A percentile compares a stretch with the other conserved stretches of the same genome.
Conservation (phyloP, 2,329 filamentous ascomycete genomes). For the Trichothecium roseum region DNA sequence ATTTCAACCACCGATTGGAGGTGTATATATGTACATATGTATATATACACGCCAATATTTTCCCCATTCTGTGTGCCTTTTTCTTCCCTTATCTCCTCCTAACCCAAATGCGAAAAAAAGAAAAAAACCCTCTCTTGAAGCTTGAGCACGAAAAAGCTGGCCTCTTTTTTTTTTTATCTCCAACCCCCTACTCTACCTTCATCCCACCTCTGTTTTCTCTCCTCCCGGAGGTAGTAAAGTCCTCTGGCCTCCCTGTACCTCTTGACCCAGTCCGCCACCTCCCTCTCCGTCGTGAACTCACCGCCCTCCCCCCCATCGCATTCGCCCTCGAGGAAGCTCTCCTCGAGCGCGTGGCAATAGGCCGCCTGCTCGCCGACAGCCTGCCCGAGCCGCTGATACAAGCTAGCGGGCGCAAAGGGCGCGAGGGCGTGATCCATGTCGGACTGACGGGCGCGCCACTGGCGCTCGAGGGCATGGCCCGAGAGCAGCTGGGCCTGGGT, state of each 20-base stretch:
- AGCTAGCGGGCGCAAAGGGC: constrained; percentile 74
- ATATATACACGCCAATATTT: too few species aligned
- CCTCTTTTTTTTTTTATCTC: too few species aligned
- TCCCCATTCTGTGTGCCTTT: too few species aligned
- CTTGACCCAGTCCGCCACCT: constrained; percentile 76
- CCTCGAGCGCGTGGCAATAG: constrained; percentile 74
- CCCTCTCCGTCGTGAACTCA: constrained; percentile 52
- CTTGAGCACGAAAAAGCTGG: too few species aligned
- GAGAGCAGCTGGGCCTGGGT: constrained; percentile 75
- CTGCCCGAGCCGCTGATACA: constrained; percentile 73
- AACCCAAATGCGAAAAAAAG: too few species aligned
- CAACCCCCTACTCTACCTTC: constrained; percentile 91
- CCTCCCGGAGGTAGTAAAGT: constrained; percentile 67
- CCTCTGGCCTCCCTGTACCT: constrained; percentile 72
- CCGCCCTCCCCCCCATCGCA: constrained; percentile 19
- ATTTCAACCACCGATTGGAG: too few species aligned
- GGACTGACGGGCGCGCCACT: constrained; percentile 79
- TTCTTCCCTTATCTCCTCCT: too few species aligned
- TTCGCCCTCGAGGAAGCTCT: constrained; percentile 72
- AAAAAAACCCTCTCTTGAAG: too few species aligned
- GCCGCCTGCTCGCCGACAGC: constrained; percentile 73
- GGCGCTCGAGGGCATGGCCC: constrained; percentile 78
- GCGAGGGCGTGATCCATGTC: constrained; percentile 80
- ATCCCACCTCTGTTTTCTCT: constrained; percentile 90
- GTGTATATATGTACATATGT: too few species aligned